Evolutionary conservation across 768 basidiomycete genomes (phyloP), one percentile per base, ranked within the genome.

Genomic region (Suillus occidentalis): DNA sequence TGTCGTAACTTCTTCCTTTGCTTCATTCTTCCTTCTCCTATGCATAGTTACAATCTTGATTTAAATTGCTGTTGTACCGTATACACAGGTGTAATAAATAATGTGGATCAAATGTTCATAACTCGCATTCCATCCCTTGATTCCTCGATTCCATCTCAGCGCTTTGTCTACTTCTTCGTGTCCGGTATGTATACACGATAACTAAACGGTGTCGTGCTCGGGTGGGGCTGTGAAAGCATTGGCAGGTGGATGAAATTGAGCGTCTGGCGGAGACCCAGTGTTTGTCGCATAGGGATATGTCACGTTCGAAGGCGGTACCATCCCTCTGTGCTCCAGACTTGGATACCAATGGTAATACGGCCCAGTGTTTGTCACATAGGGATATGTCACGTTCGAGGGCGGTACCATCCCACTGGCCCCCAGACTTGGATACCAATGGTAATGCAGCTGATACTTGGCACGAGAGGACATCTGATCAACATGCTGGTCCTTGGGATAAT

Each of bases 31-130:
- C 53, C 9, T 52, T 39, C 14, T 57, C 13, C 37, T 9, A 57
- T n/a, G 7, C 8, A 39, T 39, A 39, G 37, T 57, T 39, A 66
- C 74, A 72, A 72, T 73, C 63, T 69, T 61, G 55, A 40, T 57
- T 56, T 50, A 63, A 57, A 22, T 31, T 65, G 65, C 67, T 70
- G 68, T 31, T 75, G 70, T 77, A 75, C 62, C 64, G 63, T 77
- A 25, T 53, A 75, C 42, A 66, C 66, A 40, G 66, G 31, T 31
- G 31, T 31, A 31, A 31, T 31, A 31, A 31, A 10, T 60, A 34
- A 20, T 60, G 57, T 61, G 65, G 67, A 69, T 66, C 66, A 67
- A 71, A 71, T 63, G 70, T 31, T 31, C 68, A 73, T 70, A 65
- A 59, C 66, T 68, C 75, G 69, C 66, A 71, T 71, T 14, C 22